Evolutionary conservation across 2,329 filamentous ascomycete species (phyloP).

Genomic region (Ilyonectria mors-panacis): DNA sequence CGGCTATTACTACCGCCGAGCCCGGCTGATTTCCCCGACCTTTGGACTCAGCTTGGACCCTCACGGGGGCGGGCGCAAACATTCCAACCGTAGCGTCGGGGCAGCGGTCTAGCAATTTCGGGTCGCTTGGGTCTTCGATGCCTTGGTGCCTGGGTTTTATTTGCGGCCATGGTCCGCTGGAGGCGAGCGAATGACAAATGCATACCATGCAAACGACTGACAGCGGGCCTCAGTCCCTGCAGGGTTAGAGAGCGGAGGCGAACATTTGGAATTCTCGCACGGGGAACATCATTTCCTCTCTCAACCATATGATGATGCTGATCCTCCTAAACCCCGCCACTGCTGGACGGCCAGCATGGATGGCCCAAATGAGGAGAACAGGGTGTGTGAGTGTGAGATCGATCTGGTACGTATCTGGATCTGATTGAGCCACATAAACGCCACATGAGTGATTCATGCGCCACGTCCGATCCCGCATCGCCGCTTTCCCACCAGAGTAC

Average conservation of each 20-base stretch:
- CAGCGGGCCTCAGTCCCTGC: not conserved
- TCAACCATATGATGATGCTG: conserved; percentile 10
- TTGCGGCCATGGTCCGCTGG: not conserved
- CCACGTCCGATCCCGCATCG: conserved; percentile 4
- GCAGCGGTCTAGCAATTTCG: not conserved
- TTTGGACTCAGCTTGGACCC: not conserved
- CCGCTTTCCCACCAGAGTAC: not conserved
- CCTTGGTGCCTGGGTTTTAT: not conserved
- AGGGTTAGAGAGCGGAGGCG: not conserved
- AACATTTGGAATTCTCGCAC: conserved; percentile 1
- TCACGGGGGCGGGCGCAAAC: not conserved
- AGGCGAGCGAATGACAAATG: conserved; percentile 1
- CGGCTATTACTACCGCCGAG: not conserved
- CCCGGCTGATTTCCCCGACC: conserved; percentile 4
- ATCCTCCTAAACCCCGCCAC: not conserved
- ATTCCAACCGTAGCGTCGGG: not conserved
- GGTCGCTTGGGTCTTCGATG: not conserved
- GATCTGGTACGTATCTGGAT: not conserved
- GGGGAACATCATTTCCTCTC: conserved; percentile 6
- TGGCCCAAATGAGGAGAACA: not conserved
- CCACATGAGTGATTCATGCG: not conserved
- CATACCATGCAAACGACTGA: not conserved
- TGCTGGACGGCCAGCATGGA: not conserved
- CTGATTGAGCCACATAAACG: conserved; percentile 2
- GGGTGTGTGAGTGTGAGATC: not conserved